phyloP scores from a whole-genome alignment of 805 yeast species.

The Komagataella populi region DNA sequence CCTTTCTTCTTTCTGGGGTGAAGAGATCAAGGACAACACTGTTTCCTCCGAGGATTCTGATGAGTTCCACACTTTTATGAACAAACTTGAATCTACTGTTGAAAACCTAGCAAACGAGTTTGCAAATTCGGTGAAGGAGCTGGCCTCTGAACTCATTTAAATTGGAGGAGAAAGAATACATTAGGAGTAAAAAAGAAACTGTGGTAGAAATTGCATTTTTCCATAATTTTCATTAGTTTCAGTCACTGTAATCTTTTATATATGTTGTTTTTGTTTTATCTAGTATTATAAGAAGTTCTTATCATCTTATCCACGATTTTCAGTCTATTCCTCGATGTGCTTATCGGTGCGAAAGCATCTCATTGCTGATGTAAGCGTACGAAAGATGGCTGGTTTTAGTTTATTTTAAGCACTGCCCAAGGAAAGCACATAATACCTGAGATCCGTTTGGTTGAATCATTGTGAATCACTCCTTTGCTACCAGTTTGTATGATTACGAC shows the following conservation, averaged over 20 bases:
- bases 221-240: background rate
- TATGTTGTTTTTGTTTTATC: background rate
- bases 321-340: no score
- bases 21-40: conserved; percentile 4
- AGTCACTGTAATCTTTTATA: background rate
- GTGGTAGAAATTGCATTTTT: background rate
- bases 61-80: background rate
- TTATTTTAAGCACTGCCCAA: background rate
- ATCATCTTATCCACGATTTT: background rate
- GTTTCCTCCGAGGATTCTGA: background rate
- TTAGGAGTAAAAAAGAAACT: background rate
- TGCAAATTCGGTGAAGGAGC: background rate
- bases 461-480: background rate
- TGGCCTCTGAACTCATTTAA: background rate
- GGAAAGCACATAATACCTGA: background rate
- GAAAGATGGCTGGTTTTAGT: background rate
- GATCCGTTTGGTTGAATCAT: background rate
- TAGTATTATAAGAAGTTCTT: background rate
- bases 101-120: background rate
- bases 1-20: conserved; percentile 47
- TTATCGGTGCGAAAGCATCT: no score
- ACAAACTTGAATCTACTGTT: background rate
- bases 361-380: background rate
- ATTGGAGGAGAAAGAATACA: background rate
- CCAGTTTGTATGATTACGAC: background rate